Conservation (phyloP, 2,329 filamentous ascomycete genomes). For the Neofusicoccum sp. region DNA sequence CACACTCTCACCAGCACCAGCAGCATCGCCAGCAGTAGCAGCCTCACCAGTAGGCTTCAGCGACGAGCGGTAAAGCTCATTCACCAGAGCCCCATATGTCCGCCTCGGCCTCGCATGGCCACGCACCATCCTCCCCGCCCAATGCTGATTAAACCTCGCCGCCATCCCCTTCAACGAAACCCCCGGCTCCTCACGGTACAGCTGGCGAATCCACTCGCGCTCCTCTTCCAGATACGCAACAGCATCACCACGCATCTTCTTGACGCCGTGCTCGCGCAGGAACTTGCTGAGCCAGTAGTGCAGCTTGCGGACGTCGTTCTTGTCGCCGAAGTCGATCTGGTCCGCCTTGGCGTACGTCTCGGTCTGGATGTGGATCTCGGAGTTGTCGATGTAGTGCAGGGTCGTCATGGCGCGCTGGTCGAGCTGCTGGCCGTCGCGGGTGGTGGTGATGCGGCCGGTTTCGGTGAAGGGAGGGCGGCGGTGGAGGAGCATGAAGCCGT, state of each 20-base stretch:
- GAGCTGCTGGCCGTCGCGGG: background rate
- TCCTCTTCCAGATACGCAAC: background rate
- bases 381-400: background rate
- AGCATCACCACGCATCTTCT: background rate
- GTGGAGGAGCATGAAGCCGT: slow-evolving; percentile 10
- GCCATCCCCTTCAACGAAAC: background rate
- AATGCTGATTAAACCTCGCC: background rate
- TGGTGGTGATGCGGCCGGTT: background rate
- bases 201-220: background rate
- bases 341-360: background rate
- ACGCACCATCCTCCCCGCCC: background rate
- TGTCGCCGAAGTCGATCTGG: background rate
- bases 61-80: background rate
- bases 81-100: background rate
- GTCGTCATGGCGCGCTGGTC: background rate
- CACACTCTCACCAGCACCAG: no score
- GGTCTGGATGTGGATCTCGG: background rate
- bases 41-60: background rate
- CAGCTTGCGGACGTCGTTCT: background rate
- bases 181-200: background rate
- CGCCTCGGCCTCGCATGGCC: background rate
- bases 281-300: background rate
- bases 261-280: background rate
- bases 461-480: background rate
- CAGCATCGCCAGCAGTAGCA: no score